These are phyloP conservation scores for Chamaenerion angustifolium DNA, from an alignment of 345 rosid species.

Conservation along the genomic window DNA sequence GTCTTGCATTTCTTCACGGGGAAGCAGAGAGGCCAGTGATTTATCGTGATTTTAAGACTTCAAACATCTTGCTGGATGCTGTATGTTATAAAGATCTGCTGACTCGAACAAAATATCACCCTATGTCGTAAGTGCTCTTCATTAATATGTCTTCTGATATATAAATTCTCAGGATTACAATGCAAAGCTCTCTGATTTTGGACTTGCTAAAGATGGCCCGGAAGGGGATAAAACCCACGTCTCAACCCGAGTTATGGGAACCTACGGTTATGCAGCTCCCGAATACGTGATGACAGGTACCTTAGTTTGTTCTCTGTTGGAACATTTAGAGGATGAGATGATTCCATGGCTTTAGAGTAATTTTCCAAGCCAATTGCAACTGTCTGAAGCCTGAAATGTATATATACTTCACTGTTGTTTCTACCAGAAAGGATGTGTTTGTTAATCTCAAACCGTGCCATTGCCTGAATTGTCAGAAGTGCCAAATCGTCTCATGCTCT, in stretches of 20 bases:
- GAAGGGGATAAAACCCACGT: conserved; percentile 76
- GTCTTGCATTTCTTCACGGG: conserved; percentile 73
- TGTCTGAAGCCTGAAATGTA: no score
- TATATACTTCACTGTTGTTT: no score
- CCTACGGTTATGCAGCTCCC: conserved; percentile 86
- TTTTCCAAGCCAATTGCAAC: no score
- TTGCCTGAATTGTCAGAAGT: no score
- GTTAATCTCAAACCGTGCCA: no score
- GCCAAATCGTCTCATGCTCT: no score
- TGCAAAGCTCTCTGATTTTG: conserved; percentile 77
- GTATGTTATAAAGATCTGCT: conserved; percentile 19
- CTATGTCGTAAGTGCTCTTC: not conserved
- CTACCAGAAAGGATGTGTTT: no score
- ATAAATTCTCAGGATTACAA: conserved; percentile 49
- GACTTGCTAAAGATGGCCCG: conserved; percentile 79
- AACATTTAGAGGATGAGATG: no score
- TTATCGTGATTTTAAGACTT: conserved; percentile 78
- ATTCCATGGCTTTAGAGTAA: no score
- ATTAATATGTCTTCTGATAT: conserved; percentile 1
- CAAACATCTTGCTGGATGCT: conserved; percentile 64
- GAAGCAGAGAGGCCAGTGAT: conserved; percentile 77
- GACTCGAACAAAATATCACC: no score
- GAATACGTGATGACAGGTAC: conserved; percentile 79
- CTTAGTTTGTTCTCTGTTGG: no score
- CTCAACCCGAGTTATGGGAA: conserved; percentile 79